Base-by-base conservation (phyloP, 805 yeast species). In the Barnettozyma californica region DNA sequence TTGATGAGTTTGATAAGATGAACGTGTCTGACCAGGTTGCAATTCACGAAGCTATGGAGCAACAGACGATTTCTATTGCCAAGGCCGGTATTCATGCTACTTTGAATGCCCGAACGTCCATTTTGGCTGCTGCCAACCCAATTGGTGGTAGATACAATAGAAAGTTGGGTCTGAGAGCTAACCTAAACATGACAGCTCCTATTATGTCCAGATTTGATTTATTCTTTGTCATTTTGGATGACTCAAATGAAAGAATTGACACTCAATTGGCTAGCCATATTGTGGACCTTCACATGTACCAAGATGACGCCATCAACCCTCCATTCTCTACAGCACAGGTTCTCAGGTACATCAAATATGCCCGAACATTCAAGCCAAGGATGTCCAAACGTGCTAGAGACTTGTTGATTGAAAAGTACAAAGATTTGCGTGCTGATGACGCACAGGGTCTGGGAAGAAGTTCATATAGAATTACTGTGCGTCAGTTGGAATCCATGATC, bases 11-110 rank as follows among this genome's bases (percentile, higher is more conserved):
- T 60, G 99, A 94, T 65, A 94, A 94, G 72, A 94, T 94, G 99
- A 97, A 92, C 67, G 68, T 91, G 39, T 69, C 83, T 1, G 98
- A 94, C 68, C 98, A 94, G 69, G 98, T 94, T 47, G 98, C 98
- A 3, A 92, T 94, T 71, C 99, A 94, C 70, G 99, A 94, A 71
- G 99, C 98, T 21, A 94, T 94, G 99, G 99, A 94, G 76, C 99
- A 94, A 70, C 99, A 94, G 68, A 94, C 99, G 0, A 94, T 94
- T 56, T 91, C 97, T 14, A 94, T 94, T 61, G 97, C 99, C 10
- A 94, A 94, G 66, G 99, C 99, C 1, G 99, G 99, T 62, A 94
- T 94, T 54, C 97, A 94, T 63, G 98, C 99, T 2, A 94, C 99
- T 1, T 73, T 94, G 60, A 94, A 94, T 66, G 99, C 99, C 1